Evolutionary conservation across 768 basidiomycete species (phyloP).

Genomic region (Hortiboletus flavorubellus): DNA sequence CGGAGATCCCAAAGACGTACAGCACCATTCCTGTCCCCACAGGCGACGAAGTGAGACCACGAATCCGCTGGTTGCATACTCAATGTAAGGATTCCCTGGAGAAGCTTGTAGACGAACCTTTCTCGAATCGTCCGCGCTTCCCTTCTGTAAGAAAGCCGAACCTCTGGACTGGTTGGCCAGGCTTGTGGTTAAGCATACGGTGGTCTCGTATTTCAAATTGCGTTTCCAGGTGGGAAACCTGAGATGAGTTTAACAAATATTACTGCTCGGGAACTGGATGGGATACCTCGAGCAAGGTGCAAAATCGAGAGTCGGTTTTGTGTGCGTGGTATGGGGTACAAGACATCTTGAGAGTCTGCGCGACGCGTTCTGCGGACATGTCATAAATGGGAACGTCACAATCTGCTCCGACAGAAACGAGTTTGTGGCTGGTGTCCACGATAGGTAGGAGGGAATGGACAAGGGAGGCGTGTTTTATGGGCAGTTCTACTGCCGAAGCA

Average conservation of each 20-base stretch:
- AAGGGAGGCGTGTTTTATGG: slow-evolving; percentile 41
- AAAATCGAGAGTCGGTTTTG: slow-evolving; percentile 35
- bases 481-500: slow-evolving; percentile 30
- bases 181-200: slow-evolving; percentile 23
- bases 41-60: slow-evolving; percentile 38
- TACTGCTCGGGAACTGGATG: background rate
- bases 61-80: slow-evolving; percentile 19
- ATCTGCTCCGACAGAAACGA: slow-evolving; percentile 47
- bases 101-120: slow-evolving; percentile 34
- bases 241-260: background rate
- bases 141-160: slow-evolving; percentile 42
- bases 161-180: slow-evolving; percentile 34
- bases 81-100: slow-evolving; percentile 15
- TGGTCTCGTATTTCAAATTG: slow-evolving; percentile 53
- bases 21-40: slow-evolving; percentile 40
- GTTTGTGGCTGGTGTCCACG: slow-evolving; percentile 45
- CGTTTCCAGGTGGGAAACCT: slow-evolving; percentile 49
- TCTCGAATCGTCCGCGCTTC: slow-evolving; percentile 42
- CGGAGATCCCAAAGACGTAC: slow-evolving; percentile 50
- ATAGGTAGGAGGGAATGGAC: slow-evolving; percentile 44
- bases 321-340: slow-evolving; percentile 45
- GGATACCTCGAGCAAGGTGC: slow-evolving; percentile 44
- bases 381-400: slow-evolving; percentile 45
- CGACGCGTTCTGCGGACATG: slow-evolving; percentile 43
- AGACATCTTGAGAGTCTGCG: slow-evolving; percentile 38